phyloP scores from a whole-genome alignment of 2,329 filamentous ascomycete genomes.

The Lachnellula suecica region DNA sequence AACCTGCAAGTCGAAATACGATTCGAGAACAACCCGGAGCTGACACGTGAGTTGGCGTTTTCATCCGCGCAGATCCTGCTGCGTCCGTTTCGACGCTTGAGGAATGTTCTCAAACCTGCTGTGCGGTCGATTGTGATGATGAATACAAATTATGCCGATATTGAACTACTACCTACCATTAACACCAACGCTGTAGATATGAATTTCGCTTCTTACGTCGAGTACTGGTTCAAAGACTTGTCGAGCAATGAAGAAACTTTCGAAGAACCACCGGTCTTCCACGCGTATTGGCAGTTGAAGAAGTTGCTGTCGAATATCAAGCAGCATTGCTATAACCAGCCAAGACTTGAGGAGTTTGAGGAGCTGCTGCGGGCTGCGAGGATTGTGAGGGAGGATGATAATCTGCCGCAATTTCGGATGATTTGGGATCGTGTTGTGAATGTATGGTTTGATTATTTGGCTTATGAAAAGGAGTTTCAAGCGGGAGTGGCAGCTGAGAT shows the following conservation, averaged over 20 bases:
- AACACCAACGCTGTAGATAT: not conserved
- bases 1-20: not conserved
- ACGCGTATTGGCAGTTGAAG: slow-evolving; percentile 20
- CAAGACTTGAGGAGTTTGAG: slow-evolving; percentile 2
- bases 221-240: slow-evolving; percentile 8
- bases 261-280: slow-evolving; percentile 7
- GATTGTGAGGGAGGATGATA: slow-evolving; percentile 9
- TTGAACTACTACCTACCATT: not conserved
- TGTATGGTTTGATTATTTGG: slow-evolving; percentile 14
- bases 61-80: not conserved
- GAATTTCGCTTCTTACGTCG: slow-evolving; percentile 5
- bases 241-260: slow-evolving; percentile 7
- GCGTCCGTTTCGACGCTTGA: slow-evolving; percentile 4
- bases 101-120: not conserved
- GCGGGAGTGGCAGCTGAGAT: slow-evolving; percentile 11
- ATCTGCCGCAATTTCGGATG: slow-evolving; percentile 5
- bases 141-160: not conserved
- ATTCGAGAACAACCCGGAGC: not conserved
- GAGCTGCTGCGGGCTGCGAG: slow-evolving; percentile 12
- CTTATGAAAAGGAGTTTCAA: slow-evolving; percentile 6
- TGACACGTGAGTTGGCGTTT: not conserved
- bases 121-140: not conserved
- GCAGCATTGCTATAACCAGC: slow-evolving; percentile 2
- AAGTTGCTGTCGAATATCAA: slow-evolving; percentile 13
- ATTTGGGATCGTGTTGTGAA: slow-evolving; percentile 11